Evolutionary conservation across 176 grass and related monocot species (phyloP).

Genomic region (Hordeum vulgare): DNA sequence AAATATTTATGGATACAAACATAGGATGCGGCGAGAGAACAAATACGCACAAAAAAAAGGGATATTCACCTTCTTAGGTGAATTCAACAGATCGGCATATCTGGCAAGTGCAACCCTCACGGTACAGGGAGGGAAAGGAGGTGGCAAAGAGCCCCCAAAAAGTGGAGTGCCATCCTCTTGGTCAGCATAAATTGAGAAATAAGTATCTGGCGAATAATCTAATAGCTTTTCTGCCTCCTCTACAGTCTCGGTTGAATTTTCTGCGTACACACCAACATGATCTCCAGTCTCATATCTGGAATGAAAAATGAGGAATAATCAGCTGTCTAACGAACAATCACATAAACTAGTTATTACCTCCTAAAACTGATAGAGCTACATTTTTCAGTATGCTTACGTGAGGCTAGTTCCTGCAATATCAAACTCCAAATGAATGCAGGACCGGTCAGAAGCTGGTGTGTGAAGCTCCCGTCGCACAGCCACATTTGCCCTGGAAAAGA

Average conservation of each 20-base stretch:
- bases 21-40: neutral
- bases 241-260: constrained; percentile 68
- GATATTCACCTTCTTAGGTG: constrained; percentile 71
- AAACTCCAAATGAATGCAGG: constrained; percentile 96
- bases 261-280: constrained; percentile 86
- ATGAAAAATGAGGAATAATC: constrained; percentile 11
- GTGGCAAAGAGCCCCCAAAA: constrained; percentile 54
- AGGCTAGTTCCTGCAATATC: constrained; percentile 81
- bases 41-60: constrained; percentile 4
- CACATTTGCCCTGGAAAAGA: constrained; percentile 63
- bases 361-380: neutral
- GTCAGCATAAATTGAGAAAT: constrained; percentile 82
- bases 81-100: constrained; percentile 85
- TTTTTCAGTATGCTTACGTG: constrained; percentile 43
- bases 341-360: neutral
- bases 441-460: constrained; percentile 76
- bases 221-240: constrained; percentile 77
- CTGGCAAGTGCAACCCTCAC: constrained; percentile 72
- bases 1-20: neutral
- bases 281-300: constrained; percentile 87
- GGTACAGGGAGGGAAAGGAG: constrained; percentile 79
- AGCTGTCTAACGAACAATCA: neutral
- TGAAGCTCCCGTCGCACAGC: constrained; percentile 76
- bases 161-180: constrained; percentile 82
- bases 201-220: constrained; percentile 69